These are phyloP conservation scores for Acorus gramineus DNA, from an alignment of 106 monocot species.

Conservation along the genomic window DNA sequence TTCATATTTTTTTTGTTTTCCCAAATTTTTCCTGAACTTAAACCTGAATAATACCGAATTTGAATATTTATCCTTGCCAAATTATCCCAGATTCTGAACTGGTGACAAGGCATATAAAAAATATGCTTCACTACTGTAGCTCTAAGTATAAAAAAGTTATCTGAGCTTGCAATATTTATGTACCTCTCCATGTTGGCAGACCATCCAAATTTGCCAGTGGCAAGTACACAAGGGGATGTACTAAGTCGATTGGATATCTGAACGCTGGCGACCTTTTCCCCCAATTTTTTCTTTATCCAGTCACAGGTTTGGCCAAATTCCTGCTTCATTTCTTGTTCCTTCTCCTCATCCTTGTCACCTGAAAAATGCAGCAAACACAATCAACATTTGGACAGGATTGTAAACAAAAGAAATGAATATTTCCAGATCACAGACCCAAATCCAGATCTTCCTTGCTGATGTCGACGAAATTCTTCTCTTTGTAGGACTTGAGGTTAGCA, in stretches of 20 bases:
- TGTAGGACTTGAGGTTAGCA: conserved; percentile 78
- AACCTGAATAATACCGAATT: too few relatives aligned
- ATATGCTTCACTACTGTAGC: too few relatives aligned
- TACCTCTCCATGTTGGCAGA: conserved; percentile 99
- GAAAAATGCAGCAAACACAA: neutral
- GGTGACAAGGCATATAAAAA: too few relatives aligned
- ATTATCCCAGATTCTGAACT: too few relatives aligned
- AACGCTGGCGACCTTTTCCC: conserved; percentile 84
- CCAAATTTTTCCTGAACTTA: too few relatives aligned
- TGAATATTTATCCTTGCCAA: too few relatives aligned
- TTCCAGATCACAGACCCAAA: conserved; percentile 41
- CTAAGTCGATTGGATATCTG: conserved; percentile 89
- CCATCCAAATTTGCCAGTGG: conserved; percentile 96
- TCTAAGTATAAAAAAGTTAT: too few relatives aligned
- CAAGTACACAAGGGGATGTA: conserved; percentile 87
- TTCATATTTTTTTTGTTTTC: too few relatives aligned
- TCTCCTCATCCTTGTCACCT: conserved; percentile 95
- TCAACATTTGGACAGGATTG: too few relatives aligned
- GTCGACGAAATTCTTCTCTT: conserved; percentile 96
- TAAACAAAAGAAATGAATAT: neutral
- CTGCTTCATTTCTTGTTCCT: conserved; percentile 81
- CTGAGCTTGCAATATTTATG: too few relatives aligned
- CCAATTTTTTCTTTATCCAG: conserved; percentile 86
- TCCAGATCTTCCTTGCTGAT: conserved; percentile 99
- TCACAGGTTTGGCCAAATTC: conserved; percentile 76